phyloP scores from a whole-genome alignment of 306 rosid species.

The Citrullus amarus region DNA sequence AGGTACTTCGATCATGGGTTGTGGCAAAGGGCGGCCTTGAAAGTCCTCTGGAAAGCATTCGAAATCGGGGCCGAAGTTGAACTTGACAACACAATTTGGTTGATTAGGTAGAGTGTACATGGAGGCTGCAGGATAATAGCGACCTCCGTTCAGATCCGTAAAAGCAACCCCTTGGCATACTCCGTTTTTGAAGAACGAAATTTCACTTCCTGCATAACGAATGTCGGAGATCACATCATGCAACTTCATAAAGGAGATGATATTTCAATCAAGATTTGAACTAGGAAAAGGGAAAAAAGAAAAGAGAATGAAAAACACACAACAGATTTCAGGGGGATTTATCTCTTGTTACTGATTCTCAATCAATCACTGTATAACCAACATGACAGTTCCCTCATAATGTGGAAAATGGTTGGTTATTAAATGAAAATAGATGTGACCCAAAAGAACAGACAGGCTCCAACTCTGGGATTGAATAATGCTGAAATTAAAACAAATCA shows the following conservation, averaged over 20 bases:
- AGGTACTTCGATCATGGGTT: conserved; percentile 79
- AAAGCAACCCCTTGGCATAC: conserved; percentile 85
- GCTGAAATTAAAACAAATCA: not conserved
- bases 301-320: not conserved
- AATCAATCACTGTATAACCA: not conserved
- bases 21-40: conserved; percentile 48
- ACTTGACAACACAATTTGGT: conserved; percentile 77
- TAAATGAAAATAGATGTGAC: not conserved
- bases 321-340: not conserved
- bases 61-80: conserved; percentile 92
- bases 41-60: conserved; percentile 63
- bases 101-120: conserved; percentile 88
- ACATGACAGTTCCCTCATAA: not conserved
- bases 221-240: not conserved
- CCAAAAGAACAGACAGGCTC: not conserved
- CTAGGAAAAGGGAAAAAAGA: not conserved
- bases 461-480: not conserved
- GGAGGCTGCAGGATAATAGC: conserved; percentile 91
- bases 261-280: not conserved
- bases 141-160: conserved; percentile 81
- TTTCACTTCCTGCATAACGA: conserved; percentile 73
- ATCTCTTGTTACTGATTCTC: not conserved
- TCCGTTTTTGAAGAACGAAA: conserved; percentile 81
- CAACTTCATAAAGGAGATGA: not conserved
- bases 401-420: not conserved